Base-by-base conservation (phyloP, 345 rosid genomes). In the Hypericum androsaemum region DNA sequence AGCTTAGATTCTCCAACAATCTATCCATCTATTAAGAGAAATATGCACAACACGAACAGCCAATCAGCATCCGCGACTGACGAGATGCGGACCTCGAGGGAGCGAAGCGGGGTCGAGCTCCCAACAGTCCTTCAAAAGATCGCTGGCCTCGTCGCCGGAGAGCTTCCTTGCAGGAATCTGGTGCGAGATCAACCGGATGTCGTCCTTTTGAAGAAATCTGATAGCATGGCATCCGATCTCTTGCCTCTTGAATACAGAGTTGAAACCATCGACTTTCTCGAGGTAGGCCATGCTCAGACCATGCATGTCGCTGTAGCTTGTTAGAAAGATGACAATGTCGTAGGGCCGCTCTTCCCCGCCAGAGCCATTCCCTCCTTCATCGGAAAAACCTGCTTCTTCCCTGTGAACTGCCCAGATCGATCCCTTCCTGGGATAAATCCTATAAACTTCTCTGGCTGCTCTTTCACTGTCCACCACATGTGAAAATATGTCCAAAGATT, bases 91-190 rank as follows among this genome's bases (percentile, higher is more conserved):
- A 59, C 67, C 61, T 10, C 64, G 60, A 71, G 95, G 84, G 37
- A 90, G 77, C 17, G 94, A 73, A 54, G 80, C 84, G 32, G 82
- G 87, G 68, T 90, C 96, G 37, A 90, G 85, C 68, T 77, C 82
- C 98, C 98, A 90, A 51, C 83, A 77, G 39, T 77, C 85, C 65
- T 73, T 73, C 52, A 73, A 57, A 60, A 17, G 57, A 40, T 68
- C 79, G 48, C 76, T 68, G 17, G 69, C 59, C 53, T 77, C 76
- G 44, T 74, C 67, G 7, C 73, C 80, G 42, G 52, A 65, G 56
- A 87, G 64, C 71, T 79, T 84, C 70, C 71, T 74, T 0, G 98
- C 83, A 49, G 95, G 98, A 73, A 90, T 76, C 78, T 84, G 95
- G 74, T 90, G 98, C 0, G 96, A 87, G 58, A 81, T 72, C 66